phyloP scores from a whole-genome alignment of 2,329 filamentous ascomycete species.

The Ophiostoma australiae region DNA sequence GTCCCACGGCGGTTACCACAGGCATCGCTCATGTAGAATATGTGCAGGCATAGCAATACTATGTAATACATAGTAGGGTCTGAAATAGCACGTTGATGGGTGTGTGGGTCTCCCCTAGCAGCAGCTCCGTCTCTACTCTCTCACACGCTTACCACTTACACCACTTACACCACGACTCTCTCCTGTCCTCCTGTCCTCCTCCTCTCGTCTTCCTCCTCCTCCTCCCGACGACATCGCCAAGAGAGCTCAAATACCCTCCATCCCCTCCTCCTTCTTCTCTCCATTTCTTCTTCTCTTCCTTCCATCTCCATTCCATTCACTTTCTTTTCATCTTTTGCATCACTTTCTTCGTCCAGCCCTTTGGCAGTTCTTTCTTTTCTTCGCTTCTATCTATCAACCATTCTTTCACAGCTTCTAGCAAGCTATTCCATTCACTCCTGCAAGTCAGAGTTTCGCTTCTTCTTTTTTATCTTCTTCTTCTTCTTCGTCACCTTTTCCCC shows the following conservation, averaged over 20 bases:
- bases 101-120: neutral
- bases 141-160: neutral
- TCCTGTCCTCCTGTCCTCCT: neutral
- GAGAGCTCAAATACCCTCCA: conserved; percentile 8
- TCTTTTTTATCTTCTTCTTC: conserved; percentile 9
- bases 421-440: conserved; percentile 28
- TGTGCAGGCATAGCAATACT: neutral
- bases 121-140: conserved; percentile 8
- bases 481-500: neutral
- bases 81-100: neutral
- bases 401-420: conserved; percentile 24
- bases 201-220: neutral
- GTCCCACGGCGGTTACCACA: neutral
- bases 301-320: conserved; percentile 9
- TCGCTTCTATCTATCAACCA: conserved; percentile 21
- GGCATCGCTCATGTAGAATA: neutral
- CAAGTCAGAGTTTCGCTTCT: conserved; percentile 27
- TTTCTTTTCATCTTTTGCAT: conserved; percentile 7
- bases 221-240: neutral
- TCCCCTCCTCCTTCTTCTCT: neutral
- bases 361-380: conserved; percentile 6
- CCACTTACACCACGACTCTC: conserved; percentile 5
- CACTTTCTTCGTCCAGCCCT: conserved; percentile 18
- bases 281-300: neutral
- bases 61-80: neutral